Evolutionary conservation across 495 filamentous ascomycete genomes (phyloP).

Genomic region (Tetracladium setigerum): DNA sequence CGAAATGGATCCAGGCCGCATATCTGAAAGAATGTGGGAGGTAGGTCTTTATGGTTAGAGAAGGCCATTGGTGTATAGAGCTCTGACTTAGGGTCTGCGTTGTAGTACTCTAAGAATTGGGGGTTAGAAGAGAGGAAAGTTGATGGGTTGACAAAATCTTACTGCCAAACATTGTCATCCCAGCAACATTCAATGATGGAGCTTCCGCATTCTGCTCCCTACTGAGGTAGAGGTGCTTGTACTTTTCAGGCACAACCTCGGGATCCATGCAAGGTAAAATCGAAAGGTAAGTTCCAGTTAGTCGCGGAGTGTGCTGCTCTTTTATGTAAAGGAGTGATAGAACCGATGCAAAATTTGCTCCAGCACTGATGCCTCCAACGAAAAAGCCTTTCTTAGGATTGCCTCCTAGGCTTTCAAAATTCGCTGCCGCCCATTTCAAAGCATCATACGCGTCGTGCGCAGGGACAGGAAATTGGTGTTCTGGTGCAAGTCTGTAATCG

Average conservation of each 20-base stretch:
- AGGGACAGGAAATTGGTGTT: constrained; percentile 38
- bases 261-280: constrained; percentile 29
- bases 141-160: background rate
- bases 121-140: background rate
- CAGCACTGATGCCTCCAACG: constrained; percentile 41
- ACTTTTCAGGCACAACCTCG: constrained; percentile 23
- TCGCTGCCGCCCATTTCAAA: constrained; percentile 35
- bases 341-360: constrained; percentile 37
- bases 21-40: constrained; percentile 31
- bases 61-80: constrained; percentile 12
- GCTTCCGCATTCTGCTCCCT: constrained; percentile 32
- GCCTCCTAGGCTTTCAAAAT: constrained; percentile 30
- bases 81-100: constrained; percentile 10
- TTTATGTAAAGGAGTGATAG: constrained; percentile 33
- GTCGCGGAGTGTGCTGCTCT: constrained; percentile 30
- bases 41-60: constrained; percentile 20
- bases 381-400: constrained; percentile 38
- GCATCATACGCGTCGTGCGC: constrained; percentile 42
- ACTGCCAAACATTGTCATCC: constrained; percentile 11
- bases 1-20: constrained; percentile 32
- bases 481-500: constrained; percentile 41
- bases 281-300: constrained; percentile 38
- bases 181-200: constrained; percentile 4
- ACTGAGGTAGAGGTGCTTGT: constrained; percentile 24
- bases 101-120: constrained; percentile 12